phyloP scores from a whole-genome alignment of 2,329 filamentous ascomycete species.

The Hortaea sp. region DNA sequence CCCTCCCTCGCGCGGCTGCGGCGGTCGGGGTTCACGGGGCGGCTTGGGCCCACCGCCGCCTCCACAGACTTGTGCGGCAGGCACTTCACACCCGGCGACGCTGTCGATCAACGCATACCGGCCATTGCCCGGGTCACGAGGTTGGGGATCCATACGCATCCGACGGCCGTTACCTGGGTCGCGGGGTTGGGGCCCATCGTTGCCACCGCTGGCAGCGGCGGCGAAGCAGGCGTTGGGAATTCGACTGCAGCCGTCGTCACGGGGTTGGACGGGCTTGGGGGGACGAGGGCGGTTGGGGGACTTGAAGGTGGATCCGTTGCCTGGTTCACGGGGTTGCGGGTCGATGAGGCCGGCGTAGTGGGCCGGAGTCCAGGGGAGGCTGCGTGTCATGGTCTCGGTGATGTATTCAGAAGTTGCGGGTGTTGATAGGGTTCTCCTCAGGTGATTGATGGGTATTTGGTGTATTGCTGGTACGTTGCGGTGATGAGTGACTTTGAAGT shows the following conservation, averaged over 20 bases:
- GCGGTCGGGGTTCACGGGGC: not conserved
- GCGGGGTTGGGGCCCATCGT: slow-evolving; percentile 2
- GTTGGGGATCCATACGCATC: slow-evolving; percentile 6
- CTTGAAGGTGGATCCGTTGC: not conserved
- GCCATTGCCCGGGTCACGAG: slow-evolving; percentile 10
- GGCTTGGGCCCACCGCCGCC: not conserved
- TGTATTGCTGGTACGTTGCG: too few species aligned
- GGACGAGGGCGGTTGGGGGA: not conserved
- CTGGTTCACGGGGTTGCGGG: not conserved
- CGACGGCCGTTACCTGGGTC: slow-evolving; percentile 6
- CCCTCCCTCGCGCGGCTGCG: not conserved
- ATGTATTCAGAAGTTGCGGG: too few species aligned
- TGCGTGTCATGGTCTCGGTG: not conserved
- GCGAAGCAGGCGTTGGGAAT: not conserved
- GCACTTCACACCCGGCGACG: not conserved
- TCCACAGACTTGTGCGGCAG: not conserved
- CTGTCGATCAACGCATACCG: not conserved
- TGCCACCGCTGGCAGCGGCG: not conserved
- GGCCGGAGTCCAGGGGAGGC: not conserved
- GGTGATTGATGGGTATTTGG: too few species aligned
- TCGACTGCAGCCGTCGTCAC: not conserved
- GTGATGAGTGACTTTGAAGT: too few species aligned
- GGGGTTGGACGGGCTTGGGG: slow-evolving; percentile 1
- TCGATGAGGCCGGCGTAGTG: slow-evolving; percentile 1
- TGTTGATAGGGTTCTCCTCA: too few species aligned